Conservation (phyloP, 768 basidiomycete species). For the Amanita exitialis region DNA sequence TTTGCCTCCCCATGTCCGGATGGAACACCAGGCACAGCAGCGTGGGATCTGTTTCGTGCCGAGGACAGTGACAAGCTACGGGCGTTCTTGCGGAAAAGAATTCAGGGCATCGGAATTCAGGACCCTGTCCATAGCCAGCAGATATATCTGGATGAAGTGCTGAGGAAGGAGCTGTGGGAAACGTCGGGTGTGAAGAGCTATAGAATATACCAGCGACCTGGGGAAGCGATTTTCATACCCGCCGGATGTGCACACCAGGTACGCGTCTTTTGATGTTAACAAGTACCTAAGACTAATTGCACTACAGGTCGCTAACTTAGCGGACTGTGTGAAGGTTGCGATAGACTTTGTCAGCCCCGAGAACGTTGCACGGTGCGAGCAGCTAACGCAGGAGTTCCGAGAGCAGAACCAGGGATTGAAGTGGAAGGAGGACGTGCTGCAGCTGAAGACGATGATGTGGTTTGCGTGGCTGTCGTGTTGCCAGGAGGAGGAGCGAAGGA, state of each 20-base stretch:
- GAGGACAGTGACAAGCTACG: constrained; percentile 76
- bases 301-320: constrained; percentile 73
- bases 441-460: constrained; percentile 90
- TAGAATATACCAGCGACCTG: constrained; percentile 82
- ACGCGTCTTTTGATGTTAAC: not conserved
- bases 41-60: constrained; percentile 85
- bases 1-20: constrained; percentile 48
- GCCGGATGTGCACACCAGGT: constrained; percentile 92
- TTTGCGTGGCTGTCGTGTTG: constrained; percentile 78
- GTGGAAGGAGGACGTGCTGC: constrained; percentile 94
- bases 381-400: constrained; percentile 81
- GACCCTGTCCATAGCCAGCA: constrained; percentile 92
- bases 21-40: constrained; percentile 69
- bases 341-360: constrained; percentile 93
- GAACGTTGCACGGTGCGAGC: constrained; percentile 80
- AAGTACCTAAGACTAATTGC: not conserved
- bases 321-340: constrained; percentile 96
- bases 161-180: constrained; percentile 60
- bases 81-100: constrained; percentile 58
- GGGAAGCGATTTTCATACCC: constrained; percentile 92
- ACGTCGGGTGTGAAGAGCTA: constrained; percentile 66
- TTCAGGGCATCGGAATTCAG: constrained; percentile 22
- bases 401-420: constrained; percentile 79
- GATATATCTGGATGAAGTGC: constrained; percentile 66
- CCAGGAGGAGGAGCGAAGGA: constrained; percentile 16